Percentiles rank a stretch among this genome's conserved stretches.
Evolutionary conservation across 1,139 yeast species (phyloP).

Genomic region (Pichia sp.): DNA sequence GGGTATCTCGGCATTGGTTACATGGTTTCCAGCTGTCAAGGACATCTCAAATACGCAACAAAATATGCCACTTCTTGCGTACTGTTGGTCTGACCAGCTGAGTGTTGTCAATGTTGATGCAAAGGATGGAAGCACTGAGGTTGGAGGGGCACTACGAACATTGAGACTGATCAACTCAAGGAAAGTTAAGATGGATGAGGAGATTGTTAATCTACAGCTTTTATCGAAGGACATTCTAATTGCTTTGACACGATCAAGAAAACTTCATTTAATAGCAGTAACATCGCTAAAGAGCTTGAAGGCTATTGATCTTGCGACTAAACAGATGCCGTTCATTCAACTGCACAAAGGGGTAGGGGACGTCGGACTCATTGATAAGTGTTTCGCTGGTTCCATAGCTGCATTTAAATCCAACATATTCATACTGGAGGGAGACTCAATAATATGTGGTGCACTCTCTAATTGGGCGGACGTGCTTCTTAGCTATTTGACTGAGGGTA

Average conservation of each 20-base stretch:
- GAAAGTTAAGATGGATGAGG: conserved; percentile 39
- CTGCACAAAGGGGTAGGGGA: no score
- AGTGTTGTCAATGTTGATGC: conserved; percentile 46
- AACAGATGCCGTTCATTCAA: no score
- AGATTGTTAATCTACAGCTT: conserved; percentile 57
- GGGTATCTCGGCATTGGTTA: conserved; percentile 6
- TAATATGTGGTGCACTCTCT: conserved; percentile 49
- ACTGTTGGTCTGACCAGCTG: conserved; percentile 56
- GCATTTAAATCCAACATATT: conserved; percentile 43
- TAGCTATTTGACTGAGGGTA: conserved; percentile 39
- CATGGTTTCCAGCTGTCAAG: conserved; percentile 51
- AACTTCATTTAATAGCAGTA: no score
- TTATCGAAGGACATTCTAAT: conserved; percentile 42
- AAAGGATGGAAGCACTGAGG: conserved; percentile 32
- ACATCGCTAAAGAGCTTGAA: no score
- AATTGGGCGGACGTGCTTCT: conserved; percentile 70
- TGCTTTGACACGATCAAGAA: conserved; percentile 45
- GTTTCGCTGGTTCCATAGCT: no score
- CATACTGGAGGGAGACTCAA: conserved; percentile 41
- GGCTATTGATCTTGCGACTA: no score
- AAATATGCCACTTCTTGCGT: conserved; percentile 49
- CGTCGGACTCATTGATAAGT: no score
- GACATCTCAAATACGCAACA: conserved; percentile 30
- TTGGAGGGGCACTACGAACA: conserved; percentile 9
- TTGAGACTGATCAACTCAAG: conserved; percentile 39